Evolutionary conservation across 225 moss, liverwort and hornwort genomes (phyloP).

Genomic region (Pseudoscleropodium purum): DNA sequence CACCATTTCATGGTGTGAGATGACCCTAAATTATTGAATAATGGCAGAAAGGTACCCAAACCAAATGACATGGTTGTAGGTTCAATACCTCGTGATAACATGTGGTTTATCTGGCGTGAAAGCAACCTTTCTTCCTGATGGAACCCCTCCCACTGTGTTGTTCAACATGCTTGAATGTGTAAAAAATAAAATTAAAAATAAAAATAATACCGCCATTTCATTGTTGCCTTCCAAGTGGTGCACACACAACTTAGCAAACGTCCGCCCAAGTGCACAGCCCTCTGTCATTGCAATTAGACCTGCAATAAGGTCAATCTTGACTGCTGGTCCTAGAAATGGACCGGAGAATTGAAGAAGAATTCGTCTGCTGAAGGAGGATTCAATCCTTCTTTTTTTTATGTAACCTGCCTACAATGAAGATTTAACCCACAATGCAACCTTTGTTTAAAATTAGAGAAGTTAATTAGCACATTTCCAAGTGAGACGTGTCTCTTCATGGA

Average conservation of each 20-base stretch:
- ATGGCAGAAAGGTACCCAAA: too few relatives aligned
- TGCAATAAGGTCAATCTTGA: constrained; percentile 55
- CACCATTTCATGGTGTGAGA: constrained; percentile 35
- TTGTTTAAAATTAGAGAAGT: not conserved
- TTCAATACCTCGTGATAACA: too few relatives aligned
- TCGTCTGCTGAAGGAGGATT: constrained; percentile 38
- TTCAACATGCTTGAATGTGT: too few relatives aligned
- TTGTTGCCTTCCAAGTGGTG: constrained; percentile 78
- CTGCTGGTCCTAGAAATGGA: constrained; percentile 2
- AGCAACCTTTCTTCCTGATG: too few relatives aligned
- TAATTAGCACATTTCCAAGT: too few relatives aligned
- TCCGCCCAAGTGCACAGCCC: constrained; percentile 62
- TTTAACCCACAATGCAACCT: not conserved
- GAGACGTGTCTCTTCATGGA: too few relatives aligned
- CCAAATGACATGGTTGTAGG: too few relatives aligned
- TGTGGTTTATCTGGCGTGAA: too few relatives aligned
- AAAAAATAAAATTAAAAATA: too few relatives aligned
- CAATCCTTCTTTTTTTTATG: constrained; percentile 25
- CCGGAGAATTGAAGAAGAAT: constrained; percentile 35
- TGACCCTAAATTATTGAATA: too few relatives aligned
- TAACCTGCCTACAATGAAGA: constrained; percentile 5
- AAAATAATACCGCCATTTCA: constrained; percentile 49
- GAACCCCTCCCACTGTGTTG: too few relatives aligned
- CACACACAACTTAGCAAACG: constrained; percentile 56
- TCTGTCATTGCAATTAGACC: constrained; percentile 68